Conservation (phyloP, 768 basidiomycete genomes). For the Collybiopsis luxurians region DNA sequence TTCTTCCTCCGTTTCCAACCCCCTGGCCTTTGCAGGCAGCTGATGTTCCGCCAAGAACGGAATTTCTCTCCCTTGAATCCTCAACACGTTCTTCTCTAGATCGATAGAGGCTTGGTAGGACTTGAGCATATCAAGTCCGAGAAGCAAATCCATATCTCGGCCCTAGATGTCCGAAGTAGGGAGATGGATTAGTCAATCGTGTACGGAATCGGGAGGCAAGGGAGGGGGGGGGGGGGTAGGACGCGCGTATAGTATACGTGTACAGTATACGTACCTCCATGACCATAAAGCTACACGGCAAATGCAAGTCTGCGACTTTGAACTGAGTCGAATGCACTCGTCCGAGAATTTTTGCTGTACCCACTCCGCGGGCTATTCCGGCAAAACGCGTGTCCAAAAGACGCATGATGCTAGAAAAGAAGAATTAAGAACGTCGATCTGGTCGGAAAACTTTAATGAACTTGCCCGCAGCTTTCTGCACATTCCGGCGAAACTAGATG, state of each 20-base stretch:
- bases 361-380: slow-evolving; percentile 92
- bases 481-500: slow-evolving; percentile 83
- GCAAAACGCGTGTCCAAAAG: slow-evolving; percentile 83
- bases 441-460: slow-evolving; percentile 10
- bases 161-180: slow-evolving; percentile 45
- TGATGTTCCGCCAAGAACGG: slow-evolving; percentile 92
- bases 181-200: too few relatives aligned
- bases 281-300: slow-evolving; percentile 92
- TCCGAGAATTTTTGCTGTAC: slow-evolving; percentile 91
- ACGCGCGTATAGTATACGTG: too few relatives aligned
- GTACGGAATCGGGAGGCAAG: too few relatives aligned
- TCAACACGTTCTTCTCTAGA: slow-evolving; percentile 80
- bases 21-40: slow-evolving; percentile 71
- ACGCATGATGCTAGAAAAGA: slow-evolving; percentile 75
- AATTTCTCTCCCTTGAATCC: slow-evolving; percentile 91
- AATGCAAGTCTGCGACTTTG: slow-evolving; percentile 76
- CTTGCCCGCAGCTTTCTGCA: slow-evolving; percentile 87
- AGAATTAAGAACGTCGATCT: slow-evolving; percentile 1
- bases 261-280: slow-evolving; percentile 81
- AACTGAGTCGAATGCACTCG: slow-evolving; percentile 92
- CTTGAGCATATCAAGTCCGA: slow-evolving; percentile 99
- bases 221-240: too few relatives aligned
- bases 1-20: not conserved
- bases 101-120: slow-evolving; percentile 97
- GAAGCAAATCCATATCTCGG: slow-evolving; percentile 88